Percentiles rank a stretch among this genome's conserved stretches.
phyloP scores from a whole-genome alignment of 495 filamentous ascomycete genomes.

The Achaetomiella virescens region DNA sequence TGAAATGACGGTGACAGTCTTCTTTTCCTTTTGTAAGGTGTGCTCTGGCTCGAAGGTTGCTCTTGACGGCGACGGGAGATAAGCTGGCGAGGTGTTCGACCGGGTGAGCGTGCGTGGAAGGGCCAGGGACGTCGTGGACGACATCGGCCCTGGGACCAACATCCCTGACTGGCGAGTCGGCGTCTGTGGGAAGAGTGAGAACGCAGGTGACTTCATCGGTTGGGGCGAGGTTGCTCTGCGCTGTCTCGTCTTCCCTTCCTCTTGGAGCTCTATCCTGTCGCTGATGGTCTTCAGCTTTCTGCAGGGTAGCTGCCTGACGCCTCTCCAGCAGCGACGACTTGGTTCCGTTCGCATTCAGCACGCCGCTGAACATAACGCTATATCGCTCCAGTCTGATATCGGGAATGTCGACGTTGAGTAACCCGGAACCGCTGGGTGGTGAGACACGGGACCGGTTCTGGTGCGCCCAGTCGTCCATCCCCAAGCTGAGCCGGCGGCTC shows the following conservation, averaged over 20 bases:
- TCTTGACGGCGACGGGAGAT: slow-evolving; percentile 39
- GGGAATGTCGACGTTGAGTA: slow-evolving; percentile 75
- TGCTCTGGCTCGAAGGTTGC: slow-evolving; percentile 24
- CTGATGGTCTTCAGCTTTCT: slow-evolving; percentile 53
- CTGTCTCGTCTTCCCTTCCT: slow-evolving; percentile 22
- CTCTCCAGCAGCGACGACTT: slow-evolving; percentile 53
- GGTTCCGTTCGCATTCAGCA: slow-evolving; percentile 45
- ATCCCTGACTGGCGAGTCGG: slow-evolving; percentile 35
- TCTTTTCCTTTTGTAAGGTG: slow-evolving; percentile 18
- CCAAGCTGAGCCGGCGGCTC: slow-evolving; percentile 1
- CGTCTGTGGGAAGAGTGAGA: slow-evolving; percentile 58
- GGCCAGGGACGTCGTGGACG: slow-evolving; percentile 12
- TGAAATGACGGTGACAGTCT: slow-evolving; percentile 27
- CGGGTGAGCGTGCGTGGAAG: slow-evolving; percentile 39
- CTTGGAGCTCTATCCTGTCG: slow-evolving; percentile 33
- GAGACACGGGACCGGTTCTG: slow-evolving; percentile 12
- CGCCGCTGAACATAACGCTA: slow-evolving; percentile 85
- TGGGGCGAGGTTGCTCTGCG: slow-evolving; percentile 57
- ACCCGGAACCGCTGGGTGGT: slow-evolving; percentile 10
- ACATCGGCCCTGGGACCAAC: slow-evolving; percentile 14
- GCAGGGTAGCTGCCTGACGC: slow-evolving; percentile 63
- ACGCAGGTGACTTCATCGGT: slow-evolving; percentile 50
- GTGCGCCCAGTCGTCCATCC: slow-evolving; percentile 1
- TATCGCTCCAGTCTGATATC: slow-evolving; percentile 78
- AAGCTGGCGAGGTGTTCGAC: slow-evolving; percentile 54